Conservation (phyloP, 768 basidiomycete species). For the Lactarius vividus region DNA sequence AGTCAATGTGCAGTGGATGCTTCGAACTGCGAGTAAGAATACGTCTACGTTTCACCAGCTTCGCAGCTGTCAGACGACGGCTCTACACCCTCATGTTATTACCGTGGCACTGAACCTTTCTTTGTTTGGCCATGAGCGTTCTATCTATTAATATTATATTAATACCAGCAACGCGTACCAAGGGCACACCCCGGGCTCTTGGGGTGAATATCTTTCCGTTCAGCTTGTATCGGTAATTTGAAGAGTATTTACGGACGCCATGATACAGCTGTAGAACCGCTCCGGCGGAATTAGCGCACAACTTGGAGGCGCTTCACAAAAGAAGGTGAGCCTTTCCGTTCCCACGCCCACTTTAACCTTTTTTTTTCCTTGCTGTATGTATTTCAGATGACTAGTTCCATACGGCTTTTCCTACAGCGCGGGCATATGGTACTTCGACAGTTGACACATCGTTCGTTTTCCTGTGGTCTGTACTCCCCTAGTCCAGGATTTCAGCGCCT, state of each 20-base stretch:
- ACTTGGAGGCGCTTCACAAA: background rate
- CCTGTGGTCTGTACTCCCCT: background rate
- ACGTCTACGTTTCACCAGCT: background rate
- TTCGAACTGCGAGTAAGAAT: background rate
- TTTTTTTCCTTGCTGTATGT: background rate
- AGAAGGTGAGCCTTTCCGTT: background rate
- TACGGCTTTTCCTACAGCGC: background rate
- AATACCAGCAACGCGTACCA: no score
- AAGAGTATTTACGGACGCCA: background rate
- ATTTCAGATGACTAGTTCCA: background rate
- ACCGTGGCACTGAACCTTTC: no score
- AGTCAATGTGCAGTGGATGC: background rate
- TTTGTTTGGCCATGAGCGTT: no score
- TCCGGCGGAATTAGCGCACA: conserved; percentile 4
- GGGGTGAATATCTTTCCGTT: background rate
- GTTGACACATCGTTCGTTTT: background rate
- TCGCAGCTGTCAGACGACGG: background rate
- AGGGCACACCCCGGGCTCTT: background rate
- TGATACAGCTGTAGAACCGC: background rate
- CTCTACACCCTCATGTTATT: background rate
- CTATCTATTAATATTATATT: no score
- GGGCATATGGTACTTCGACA: background rate
- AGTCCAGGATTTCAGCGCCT: background rate
- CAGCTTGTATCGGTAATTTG: background rate
- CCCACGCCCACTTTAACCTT: background rate